Percentiles rank a stretch among this genome's conserved stretches.
These are phyloP conservation scores for Amylostereum areolatum DNA, from an alignment of 1,284 basidiomycete genomes.

Conservation along the genomic window DNA sequence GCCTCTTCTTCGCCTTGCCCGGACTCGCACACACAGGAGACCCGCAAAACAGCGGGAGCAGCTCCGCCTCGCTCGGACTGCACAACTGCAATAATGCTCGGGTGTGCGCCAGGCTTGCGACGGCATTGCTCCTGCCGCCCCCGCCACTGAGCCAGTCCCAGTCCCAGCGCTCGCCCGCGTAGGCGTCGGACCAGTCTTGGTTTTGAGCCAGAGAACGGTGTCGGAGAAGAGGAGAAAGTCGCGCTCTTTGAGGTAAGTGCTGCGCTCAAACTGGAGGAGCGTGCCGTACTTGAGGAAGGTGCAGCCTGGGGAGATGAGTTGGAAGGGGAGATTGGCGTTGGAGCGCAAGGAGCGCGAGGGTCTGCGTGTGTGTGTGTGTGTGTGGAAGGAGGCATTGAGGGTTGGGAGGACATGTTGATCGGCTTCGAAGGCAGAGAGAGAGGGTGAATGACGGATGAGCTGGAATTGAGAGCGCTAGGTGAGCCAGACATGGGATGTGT, in stretches of 20 bases:
- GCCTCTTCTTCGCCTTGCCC: constrained; percentile 31
- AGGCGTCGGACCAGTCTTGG: constrained; percentile 30
- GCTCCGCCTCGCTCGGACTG: constrained; percentile 58
- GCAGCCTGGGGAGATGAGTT: constrained; percentile 72
- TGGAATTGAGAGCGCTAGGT: too few species aligned
- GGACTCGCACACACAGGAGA: constrained; percentile 13
- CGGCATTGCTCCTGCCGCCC: neutral
- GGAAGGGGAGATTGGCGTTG: constrained; percentile 73
- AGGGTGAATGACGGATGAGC: too few species aligned
- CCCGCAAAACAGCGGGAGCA: too few species aligned
- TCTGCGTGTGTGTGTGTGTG: constrained; percentile 73
- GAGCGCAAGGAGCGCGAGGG: constrained; percentile 65
- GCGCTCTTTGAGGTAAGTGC: constrained; percentile 45
- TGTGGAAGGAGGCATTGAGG: constrained; percentile 71
- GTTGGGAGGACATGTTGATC: constrained; percentile 76
- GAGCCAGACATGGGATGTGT: too few species aligned
- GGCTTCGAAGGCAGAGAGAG: too few species aligned
- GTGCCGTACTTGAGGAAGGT: constrained; percentile 63
- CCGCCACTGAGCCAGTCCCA: constrained; percentile 9
- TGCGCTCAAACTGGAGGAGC: constrained; percentile 50
- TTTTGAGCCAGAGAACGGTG: constrained; percentile 70
- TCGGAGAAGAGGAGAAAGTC: constrained; percentile 82
- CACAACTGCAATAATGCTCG: constrained; percentile 39
- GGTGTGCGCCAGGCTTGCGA: constrained; percentile 17
- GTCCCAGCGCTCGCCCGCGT: constrained; percentile 19